These are phyloP conservation scores for Verbascum thapsus DNA, from an alignment of 257 asterid genomes.

Conservation along the genomic window DNA sequence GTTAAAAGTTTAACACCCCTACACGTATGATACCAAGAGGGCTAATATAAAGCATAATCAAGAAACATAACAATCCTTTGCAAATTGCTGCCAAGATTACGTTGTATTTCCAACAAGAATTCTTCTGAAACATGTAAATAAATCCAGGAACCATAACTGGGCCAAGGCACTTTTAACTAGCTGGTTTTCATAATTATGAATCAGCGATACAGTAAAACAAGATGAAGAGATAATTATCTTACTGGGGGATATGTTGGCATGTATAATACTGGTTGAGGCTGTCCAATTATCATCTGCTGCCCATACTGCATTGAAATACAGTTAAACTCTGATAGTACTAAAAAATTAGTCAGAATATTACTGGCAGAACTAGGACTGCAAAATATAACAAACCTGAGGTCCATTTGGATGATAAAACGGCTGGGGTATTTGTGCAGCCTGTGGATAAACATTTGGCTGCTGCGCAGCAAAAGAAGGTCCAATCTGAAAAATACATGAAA, in stretches of 20 bases:
- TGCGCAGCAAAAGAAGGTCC: slow-evolving; percentile 67
- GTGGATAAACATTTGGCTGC: slow-evolving; percentile 79
- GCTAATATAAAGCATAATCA: no score
- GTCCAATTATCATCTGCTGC: slow-evolving; percentile 92
- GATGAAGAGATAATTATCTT: slow-evolving; percentile 40
- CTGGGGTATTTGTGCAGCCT: slow-evolving; percentile 64
- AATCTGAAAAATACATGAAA: slow-evolving; percentile 50
- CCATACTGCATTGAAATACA: slow-evolving; percentile 56
- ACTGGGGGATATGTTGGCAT: slow-evolving; percentile 83
- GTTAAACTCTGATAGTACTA: slow-evolving; percentile 13
- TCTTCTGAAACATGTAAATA: no score
- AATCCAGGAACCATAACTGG: no score
- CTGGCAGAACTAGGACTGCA: slow-evolving; percentile 18
- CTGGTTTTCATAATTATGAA: slow-evolving; percentile 14
- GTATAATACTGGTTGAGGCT: slow-evolving; percentile 80
- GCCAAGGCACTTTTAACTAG: neutral
- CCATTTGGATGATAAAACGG: slow-evolving; percentile 86
- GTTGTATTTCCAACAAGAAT: no score
- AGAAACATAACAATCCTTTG: no score
- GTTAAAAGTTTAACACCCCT: no score
- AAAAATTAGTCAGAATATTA: slow-evolving; percentile 5
- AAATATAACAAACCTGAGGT: slow-evolving; percentile 70
- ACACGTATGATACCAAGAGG: no score
- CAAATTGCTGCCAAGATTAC: no score
- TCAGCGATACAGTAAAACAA: slow-evolving; percentile 8